These are phyloP conservation scores for Brassica balearica DNA, from an alignment of 441 rosid genomes.

Conservation along the genomic window DNA sequence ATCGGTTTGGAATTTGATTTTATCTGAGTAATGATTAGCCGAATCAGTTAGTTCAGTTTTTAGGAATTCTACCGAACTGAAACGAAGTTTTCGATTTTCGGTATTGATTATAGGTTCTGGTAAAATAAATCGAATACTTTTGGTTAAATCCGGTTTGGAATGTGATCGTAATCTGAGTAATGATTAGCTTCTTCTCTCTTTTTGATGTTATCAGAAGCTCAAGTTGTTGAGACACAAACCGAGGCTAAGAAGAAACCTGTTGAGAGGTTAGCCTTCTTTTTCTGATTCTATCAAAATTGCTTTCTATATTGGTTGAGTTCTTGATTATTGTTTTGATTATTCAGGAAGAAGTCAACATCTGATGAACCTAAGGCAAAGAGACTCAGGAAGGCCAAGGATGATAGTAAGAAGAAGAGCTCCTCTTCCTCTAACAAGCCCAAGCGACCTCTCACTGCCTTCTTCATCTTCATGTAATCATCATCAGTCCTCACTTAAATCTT, in stretches of 20 bases:
- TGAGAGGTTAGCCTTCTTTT: conserved; percentile 50
- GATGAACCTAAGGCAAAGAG: conserved; percentile 75
- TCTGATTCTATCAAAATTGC: too few relatives aligned
- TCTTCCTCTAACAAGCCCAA: conserved; percentile 62
- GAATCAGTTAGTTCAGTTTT: background rate
- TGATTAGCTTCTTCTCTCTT: background rate
- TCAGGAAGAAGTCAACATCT: conserved; percentile 70
- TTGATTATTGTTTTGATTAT: background rate
- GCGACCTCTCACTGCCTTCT: conserved; percentile 89
- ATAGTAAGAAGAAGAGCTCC: conserved; percentile 46
- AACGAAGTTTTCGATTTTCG: too few relatives aligned
- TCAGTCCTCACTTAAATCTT: background rate
- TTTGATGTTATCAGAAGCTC: conserved; percentile 57
- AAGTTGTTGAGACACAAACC: conserved; percentile 68
- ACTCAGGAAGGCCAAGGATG: conserved; percentile 48
- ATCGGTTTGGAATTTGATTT: background rate
- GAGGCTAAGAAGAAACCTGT: conserved; percentile 75
- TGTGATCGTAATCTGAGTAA: background rate
- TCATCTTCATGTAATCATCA: conserved; percentile 69
- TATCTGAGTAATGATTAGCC: background rate
- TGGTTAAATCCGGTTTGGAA: background rate
- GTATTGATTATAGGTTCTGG: too few relatives aligned
- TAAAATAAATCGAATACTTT: too few relatives aligned
- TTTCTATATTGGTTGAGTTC: background rate
- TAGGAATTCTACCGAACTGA: too few relatives aligned